A percentile compares a stretch with the other conserved stretches of the same genome.
Conservation (phyloP, 768 basidiomycete species). For the Tricholoma flavovirens region DNA sequence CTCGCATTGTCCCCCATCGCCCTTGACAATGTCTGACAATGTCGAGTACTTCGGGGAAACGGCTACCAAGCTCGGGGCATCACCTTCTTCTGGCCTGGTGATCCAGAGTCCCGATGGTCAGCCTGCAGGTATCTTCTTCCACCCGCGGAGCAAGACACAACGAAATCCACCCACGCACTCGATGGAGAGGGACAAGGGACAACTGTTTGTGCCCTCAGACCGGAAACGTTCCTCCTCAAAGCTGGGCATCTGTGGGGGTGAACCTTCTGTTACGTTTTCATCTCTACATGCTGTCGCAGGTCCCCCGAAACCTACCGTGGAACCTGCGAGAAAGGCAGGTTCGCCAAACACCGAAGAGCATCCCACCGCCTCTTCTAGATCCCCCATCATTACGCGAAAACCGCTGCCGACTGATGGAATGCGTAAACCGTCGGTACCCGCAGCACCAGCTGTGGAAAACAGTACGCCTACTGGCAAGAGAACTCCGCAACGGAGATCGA, state of each 20-base stretch:
- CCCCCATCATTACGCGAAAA: background rate
- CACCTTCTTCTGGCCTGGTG: constrained; percentile 80
- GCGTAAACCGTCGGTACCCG: constrained; percentile 9
- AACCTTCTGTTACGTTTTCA: constrained; percentile 24
- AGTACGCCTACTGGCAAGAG: constrained; percentile 5
- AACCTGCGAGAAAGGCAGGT: constrained; percentile 8
- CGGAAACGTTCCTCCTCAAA: constrained; percentile 22
- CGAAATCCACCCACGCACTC: constrained; percentile 30
- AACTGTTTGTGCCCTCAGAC: constrained; percentile 22
- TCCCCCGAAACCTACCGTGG: constrained; percentile 10
- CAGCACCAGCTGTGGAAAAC: constrained; percentile 10
- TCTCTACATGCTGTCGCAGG: constrained; percentile 25
- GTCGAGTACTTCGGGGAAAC: constrained; percentile 75
- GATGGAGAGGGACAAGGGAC: constrained; percentile 46
- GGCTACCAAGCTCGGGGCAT: constrained; percentile 64
- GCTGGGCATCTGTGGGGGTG: constrained; percentile 17
- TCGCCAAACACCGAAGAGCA: background rate
- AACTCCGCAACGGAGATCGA: constrained; percentile 1
- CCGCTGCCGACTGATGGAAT: constrained; percentile 2
- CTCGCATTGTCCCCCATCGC: constrained; percentile 54
- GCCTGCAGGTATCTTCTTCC: constrained; percentile 94
- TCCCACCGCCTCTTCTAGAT: background rate
- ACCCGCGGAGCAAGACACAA: constrained; percentile 53
- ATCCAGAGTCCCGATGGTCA: constrained; percentile 92
- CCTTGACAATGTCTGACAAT: constrained; percentile 61